These are phyloP conservation scores for Trichoderma semiorbis DNA, from an alignment of 2,329 filamentous ascomycete species.

Conservation along the genomic window DNA sequence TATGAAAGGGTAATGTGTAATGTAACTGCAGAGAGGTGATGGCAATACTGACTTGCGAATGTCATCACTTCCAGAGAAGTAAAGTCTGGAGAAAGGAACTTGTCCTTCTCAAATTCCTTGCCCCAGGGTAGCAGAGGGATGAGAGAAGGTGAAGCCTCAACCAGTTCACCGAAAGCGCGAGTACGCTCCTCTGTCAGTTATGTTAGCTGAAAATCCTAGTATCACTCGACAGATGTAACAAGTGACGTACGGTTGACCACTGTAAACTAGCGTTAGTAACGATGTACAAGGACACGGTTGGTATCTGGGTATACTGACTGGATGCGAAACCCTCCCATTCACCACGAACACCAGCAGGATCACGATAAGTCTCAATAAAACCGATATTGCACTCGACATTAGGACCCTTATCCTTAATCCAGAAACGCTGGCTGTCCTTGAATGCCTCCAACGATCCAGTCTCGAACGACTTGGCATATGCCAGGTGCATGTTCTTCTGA, in stretches of 20 bases:
- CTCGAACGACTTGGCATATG: constrained; percentile 72
- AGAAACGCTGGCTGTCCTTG: constrained; percentile 75
- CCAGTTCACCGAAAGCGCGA: constrained; percentile 78
- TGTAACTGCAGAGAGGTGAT: background rate
- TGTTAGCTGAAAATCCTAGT: background rate
- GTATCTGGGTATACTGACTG: constrained; percentile 30
- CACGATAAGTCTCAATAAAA: constrained; percentile 82
- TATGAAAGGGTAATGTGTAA: constrained; percentile 23
- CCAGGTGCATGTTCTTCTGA: constrained; percentile 68
- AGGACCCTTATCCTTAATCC: constrained; percentile 81
- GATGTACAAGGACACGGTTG: background rate
- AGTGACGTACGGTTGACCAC: constrained; percentile 63
- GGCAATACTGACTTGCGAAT: constrained; percentile 47
- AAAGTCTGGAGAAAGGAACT: constrained; percentile 92
- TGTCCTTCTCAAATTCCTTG: constrained; percentile 90
- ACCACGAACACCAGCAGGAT: constrained; percentile 74
- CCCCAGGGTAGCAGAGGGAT: constrained; percentile 90
- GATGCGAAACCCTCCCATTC: constrained; percentile 86
- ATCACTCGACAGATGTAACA: background rate
- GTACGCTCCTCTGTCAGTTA: constrained; percentile 66
- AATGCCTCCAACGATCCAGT: constrained; percentile 72
- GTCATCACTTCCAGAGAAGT: constrained; percentile 89
- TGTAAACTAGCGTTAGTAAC: constrained; percentile 23
- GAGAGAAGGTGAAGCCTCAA: constrained; percentile 73
- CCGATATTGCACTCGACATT: constrained; percentile 78